A percentile compares a stretch with the other conserved stretches of the same genome.
Evolutionary conservation across 495 filamentous ascomycete species (phyloP).

Genomic region (Hypoxylon cercidicola): DNA sequence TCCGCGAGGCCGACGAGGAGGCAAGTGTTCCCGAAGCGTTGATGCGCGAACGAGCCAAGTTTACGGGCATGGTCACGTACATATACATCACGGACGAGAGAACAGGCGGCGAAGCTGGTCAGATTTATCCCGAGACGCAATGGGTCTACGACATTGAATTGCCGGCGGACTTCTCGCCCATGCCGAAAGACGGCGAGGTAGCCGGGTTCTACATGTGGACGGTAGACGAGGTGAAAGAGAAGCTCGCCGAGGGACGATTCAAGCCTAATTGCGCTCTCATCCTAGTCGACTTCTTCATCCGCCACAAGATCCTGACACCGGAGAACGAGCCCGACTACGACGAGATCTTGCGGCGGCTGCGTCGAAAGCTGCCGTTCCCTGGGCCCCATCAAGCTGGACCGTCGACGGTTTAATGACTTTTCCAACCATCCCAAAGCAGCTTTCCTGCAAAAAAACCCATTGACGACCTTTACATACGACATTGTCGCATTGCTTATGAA

Average conservation of each 20-base stretch:
- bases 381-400: slow-evolving; percentile 63
- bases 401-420: not conserved
- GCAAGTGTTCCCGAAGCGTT: slow-evolving; percentile 80
- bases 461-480: not conserved
- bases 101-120: slow-evolving; percentile 85
- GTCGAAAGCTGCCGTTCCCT: slow-evolving; percentile 86
- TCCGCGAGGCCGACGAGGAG: slow-evolving; percentile 90
- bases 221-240: slow-evolving; percentile 76
- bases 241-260: slow-evolving; percentile 77
- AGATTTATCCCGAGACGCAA: slow-evolving; percentile 90
- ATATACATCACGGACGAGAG: slow-evolving; percentile 80
- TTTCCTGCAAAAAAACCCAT: not conserved
- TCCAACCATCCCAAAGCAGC: not conserved
- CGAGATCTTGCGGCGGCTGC: slow-evolving; percentile 78
- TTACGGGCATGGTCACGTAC: slow-evolving; percentile 82
- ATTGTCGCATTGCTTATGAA: slow-evolving; percentile 6
- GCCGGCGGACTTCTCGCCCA: slow-evolving; percentile 69
- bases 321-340: slow-evolving; percentile 86
- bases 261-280: slow-evolving; percentile 94
- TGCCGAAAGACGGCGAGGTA: slow-evolving; percentile 87
- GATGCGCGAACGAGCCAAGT: slow-evolving; percentile 66
- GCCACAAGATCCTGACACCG: slow-evolving; percentile 81
- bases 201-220: slow-evolving; percentile 82
- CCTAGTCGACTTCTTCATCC: slow-evolving; percentile 88
- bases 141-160: slow-evolving; percentile 93